A percentile compares a stretch with the other conserved stretches of the same genome.
Evolutionary conservation across 1,284 basidiomycete species (phyloP).

Genomic region (Puccinia horiana): DNA sequence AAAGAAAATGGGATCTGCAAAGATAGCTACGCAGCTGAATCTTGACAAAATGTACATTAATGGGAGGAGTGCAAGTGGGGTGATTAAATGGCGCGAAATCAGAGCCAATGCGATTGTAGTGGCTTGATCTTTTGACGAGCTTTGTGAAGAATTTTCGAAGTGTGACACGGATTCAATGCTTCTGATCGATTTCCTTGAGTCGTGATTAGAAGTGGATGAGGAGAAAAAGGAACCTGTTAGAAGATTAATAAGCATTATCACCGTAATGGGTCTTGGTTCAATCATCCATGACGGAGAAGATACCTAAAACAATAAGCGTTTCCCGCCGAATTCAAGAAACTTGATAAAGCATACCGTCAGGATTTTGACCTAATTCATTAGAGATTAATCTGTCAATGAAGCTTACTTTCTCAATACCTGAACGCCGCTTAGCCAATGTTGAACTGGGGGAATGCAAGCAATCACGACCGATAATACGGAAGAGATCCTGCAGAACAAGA

Average conservation of each 20-base stretch:
- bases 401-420: slow-evolving; percentile 58
- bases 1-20: slow-evolving; percentile 34
- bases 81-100: slow-evolving; percentile 44
- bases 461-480: slow-evolving; percentile 59
- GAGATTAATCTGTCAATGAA: not conserved
- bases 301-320: slow-evolving; percentile 61
- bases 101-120: slow-evolving; percentile 25
- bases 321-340: slow-evolving; percentile 60
- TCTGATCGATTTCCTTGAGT: not conserved
- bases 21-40: not conserved
- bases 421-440: slow-evolving; percentile 56
- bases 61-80: slow-evolving; percentile 25
- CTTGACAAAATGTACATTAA: not conserved
- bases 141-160: not conserved
- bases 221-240: slow-evolving; percentile 2
- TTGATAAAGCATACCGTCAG: slow-evolving; percentile 43
- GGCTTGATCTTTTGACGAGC: slow-evolving; percentile 51
- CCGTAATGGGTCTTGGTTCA: not conserved
- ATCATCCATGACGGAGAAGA: not conserved
- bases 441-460: slow-evolving; percentile 60
- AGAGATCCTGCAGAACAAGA: slow-evolving; percentile 56
- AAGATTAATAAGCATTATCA: not conserved
- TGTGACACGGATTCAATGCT: not conserved
- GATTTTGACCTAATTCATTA: not conserved
- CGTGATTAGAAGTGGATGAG: not conserved